Conservation (phyloP, 129 eudicot species). For the Saussurea involucrata region DNA sequence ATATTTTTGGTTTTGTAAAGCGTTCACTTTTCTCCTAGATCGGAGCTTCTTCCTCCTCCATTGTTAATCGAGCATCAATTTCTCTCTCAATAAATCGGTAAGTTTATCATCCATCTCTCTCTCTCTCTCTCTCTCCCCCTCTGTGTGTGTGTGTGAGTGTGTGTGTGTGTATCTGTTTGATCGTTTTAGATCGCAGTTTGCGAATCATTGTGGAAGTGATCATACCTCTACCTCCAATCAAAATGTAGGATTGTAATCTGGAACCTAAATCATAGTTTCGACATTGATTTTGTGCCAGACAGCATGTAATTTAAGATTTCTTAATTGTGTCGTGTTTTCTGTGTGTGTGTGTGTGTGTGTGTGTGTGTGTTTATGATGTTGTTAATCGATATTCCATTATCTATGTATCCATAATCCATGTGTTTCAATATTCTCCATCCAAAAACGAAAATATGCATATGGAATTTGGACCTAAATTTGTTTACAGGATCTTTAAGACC, state of each 20-base stretch:
- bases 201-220: background rate
- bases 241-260: background rate
- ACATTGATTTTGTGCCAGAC: background rate
- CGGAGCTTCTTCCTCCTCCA: constrained; percentile 22
- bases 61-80: constrained; percentile 12
- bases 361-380: background rate
- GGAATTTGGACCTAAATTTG: background rate
- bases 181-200: background rate
- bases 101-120: constrained; percentile 11
- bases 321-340: background rate
- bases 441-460: background rate
- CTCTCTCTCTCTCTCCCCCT: background rate
- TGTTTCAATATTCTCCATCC: constrained; percentile 8
- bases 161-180: background rate
- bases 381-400: constrained; percentile 1
- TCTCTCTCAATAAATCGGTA: constrained; percentile 20
- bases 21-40: constrained; percentile 30
- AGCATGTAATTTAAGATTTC: background rate
- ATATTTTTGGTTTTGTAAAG: constrained; percentile 27
- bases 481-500: background rate
- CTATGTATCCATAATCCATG: background rate
- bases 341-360: background rate
- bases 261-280: background rate
- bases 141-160: background rate
- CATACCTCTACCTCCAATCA: constrained; percentile 10